Base-by-base conservation (phyloP, 2,329 filamentous ascomycete genomes). In the Botrytis elliptica region DNA sequence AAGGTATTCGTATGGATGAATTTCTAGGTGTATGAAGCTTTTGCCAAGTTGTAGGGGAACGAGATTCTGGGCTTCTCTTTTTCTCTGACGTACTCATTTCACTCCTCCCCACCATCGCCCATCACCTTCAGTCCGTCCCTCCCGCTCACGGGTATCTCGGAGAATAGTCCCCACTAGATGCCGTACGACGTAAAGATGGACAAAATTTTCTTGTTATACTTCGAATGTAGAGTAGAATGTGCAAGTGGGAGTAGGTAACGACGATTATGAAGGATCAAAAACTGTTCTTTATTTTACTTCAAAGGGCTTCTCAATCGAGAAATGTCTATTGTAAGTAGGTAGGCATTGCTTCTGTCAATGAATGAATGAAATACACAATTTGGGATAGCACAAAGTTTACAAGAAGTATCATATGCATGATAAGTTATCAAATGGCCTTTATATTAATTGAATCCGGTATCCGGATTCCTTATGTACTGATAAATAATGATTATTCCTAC, bases 1-100 rank as follows among this genome's bases (percentile, higher is more conserved):
- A n/a, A 18, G 25, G 7, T 52, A 40, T n/a, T 57, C 49, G 25
- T 69, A 22, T 42, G 20, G 52, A 67, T 52, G n/a, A 52, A 52
- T 38, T 67, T 67, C 38, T 57, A 40, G 46, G 25, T 29, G 20
- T 57, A 14, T 69, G 66, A 69, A 69, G 49, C 66, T 42, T 69
- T 57, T 69, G 40, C 49, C 49, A 42, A 69, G 49, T 49, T 57
- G 16, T 57, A 57, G n/a, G n/a, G 52, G n/a, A 57, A 57, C n/a
- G 36, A 55, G 38, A 40, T 69, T 69, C 49, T 57, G 33, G 66
- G 49, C 46, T 33, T 57, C 33, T 33, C n/a, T 57, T 29, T 57
- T 57, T n/a, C 52, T 10, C 62, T 44, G 65, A 40, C 65, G 65
- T 55, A 67, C 22, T 52, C 44, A 67, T 38, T 49, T 65, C 25